phyloP scores from a whole-genome alignment of 2,329 filamentous ascomycete species.

The Botrytis fabae region DNA sequence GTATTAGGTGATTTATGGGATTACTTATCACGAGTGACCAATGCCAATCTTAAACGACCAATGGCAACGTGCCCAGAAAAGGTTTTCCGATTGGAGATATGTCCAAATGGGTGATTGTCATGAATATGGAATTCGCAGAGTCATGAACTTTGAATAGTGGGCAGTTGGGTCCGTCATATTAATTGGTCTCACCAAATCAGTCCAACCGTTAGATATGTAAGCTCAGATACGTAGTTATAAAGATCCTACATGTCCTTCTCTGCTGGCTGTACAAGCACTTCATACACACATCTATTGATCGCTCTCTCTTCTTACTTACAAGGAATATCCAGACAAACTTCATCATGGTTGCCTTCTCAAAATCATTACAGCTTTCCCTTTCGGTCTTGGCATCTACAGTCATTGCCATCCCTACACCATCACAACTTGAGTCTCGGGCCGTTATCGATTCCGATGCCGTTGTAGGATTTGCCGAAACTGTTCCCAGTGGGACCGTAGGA shows the following conservation, averaged over 20 bases:
- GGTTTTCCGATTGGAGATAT: not conserved
- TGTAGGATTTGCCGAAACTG: conserved; percentile 54
- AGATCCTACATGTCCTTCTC: not conserved
- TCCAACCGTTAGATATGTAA: not conserved
- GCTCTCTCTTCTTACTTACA: not conserved
- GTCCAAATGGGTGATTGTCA: not conserved
- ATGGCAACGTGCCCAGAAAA: not conserved
- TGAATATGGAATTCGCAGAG: not conserved
- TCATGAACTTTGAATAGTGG: not conserved
- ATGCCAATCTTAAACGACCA: not conserved
- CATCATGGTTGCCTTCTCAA: conserved; percentile 31
- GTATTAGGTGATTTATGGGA: not conserved
- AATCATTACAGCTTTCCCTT: conserved; percentile 26
- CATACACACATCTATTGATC: not conserved
- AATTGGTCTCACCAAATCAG: not conserved
- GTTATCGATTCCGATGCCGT: conserved; percentile 49
- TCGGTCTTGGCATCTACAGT: conserved; percentile 26
- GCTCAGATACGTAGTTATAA: not conserved
- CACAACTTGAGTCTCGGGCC: conserved; percentile 41
- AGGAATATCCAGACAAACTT: not conserved
- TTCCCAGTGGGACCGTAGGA: conserved; percentile 50
- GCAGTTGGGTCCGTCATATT: not conserved
- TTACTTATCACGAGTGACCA: not conserved
- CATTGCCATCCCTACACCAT: conserved; percentile 32
- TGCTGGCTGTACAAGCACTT: not conserved